phyloP scores from a whole-genome alignment of 2,329 filamentous ascomycete genomes.

The Helminthosporium solani region DNA sequence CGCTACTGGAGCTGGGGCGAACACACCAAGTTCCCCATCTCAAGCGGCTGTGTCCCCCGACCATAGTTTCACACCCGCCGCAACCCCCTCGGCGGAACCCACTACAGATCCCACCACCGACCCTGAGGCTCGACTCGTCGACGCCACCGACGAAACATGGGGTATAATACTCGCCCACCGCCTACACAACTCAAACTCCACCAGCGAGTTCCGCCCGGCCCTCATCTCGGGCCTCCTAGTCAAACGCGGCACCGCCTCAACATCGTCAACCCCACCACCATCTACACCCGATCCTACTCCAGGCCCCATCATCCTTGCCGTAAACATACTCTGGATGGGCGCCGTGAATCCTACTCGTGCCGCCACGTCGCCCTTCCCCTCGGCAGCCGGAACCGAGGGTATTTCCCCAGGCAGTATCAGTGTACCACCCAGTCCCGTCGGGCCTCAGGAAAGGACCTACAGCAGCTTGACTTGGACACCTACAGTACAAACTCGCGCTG shows the following conservation, averaged over 20 bases:
- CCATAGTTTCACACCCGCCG: slow-evolving; percentile 60
- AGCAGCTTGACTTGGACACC: slow-evolving; percentile 39
- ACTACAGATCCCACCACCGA: slow-evolving; percentile 52
- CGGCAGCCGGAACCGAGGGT: slow-evolving; percentile 19
- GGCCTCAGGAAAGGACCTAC: slow-evolving; percentile 17
- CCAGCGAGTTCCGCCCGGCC: slow-evolving; percentile 36
- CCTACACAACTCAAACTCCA: slow-evolving; percentile 40
- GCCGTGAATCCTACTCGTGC: slow-evolving; percentile 42
- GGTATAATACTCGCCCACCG: slow-evolving; percentile 68
- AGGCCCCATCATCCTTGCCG: slow-evolving; percentile 40
- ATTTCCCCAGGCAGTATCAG: slow-evolving; percentile 15
- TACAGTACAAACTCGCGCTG: slow-evolving; percentile 30
- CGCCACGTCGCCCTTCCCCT: slow-evolving; percentile 30
- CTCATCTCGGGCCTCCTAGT: slow-evolving; percentile 48
- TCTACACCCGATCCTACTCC: slow-evolving; percentile 22
- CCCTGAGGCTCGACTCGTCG: slow-evolving; percentile 68
- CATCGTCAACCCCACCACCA: slow-evolving; percentile 10
- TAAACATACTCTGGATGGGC: slow-evolving; percentile 51
- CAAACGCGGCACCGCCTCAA: slow-evolving; percentile 39
- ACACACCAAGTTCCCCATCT: slow-evolving; percentile 42
- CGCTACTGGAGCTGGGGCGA: slow-evolving; percentile 12
- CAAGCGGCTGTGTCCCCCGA: slow-evolving; percentile 39
- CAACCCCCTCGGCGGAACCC: slow-evolving; percentile 59
- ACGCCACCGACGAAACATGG: slow-evolving; percentile 74
- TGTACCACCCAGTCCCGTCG: not conserved